Evolutionary conservation across 768 basidiomycete genomes (phyloP).

Genomic region (Podaxis carcinomalis): DNA sequence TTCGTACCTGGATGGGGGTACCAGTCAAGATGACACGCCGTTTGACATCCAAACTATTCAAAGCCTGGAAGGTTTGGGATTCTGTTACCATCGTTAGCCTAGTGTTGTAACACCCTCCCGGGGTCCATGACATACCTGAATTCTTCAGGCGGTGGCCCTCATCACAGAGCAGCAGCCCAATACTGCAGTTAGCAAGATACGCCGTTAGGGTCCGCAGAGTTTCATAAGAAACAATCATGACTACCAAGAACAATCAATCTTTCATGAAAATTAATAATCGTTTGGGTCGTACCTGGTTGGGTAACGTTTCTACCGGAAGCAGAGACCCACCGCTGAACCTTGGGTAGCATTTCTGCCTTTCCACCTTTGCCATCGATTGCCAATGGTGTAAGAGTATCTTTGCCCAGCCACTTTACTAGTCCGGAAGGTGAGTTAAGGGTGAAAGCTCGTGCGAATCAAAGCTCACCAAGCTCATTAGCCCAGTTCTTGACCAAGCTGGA

Average conservation of each 20-base stretch:
- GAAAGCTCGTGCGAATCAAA: not conserved
- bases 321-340: conserved; percentile 85
- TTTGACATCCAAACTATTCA: conserved; percentile 79
- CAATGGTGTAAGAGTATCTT: conserved; percentile 73
- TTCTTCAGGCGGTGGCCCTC: conserved; percentile 98
- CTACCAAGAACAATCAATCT: conserved; percentile 34
- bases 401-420: conserved; percentile 93
- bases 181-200: conserved; percentile 73
- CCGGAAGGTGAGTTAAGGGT: not conserved
- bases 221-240: conserved; percentile 99
- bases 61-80: conserved; percentile 80
- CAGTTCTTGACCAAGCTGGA: conserved; percentile 97
- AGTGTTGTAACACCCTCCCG: not conserved
- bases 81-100: conserved; percentile 38
- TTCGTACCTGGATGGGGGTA: conserved; percentile 79
- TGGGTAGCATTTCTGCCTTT: conserved; percentile 73
- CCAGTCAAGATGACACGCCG: conserved; percentile 92
- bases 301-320: conserved; percentile 87
- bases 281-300: conserved; percentile 64
- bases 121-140: conserved; percentile 55
- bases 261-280: not conserved
- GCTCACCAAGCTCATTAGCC: conserved; percentile 90
- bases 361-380: conserved; percentile 92
- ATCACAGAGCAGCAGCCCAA: conserved; percentile 93
- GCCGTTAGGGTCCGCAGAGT: conserved; percentile 78